phyloP scores from a whole-genome alignment of 352 stramenopile genomes.

The Phytophthora cactorum region DNA sequence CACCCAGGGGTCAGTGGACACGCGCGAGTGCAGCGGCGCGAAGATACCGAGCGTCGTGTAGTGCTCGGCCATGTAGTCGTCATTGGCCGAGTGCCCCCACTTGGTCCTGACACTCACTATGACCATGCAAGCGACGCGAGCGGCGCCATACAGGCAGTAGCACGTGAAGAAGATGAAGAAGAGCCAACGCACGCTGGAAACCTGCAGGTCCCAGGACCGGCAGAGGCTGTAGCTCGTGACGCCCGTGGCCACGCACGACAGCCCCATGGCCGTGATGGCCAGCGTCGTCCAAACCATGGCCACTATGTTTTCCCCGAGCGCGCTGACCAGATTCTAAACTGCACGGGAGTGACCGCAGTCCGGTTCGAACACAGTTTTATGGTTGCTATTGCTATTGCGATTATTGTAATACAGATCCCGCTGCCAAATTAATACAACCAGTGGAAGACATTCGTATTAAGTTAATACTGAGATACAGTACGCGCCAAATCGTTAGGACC shows the following conservation, averaged over 20 bases:
- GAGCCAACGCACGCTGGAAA: conserved; percentile 59
- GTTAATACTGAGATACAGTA: no score
- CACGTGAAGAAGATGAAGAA: conserved; percentile 61
- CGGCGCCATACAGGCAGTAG: conserved; percentile 35
- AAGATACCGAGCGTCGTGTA: conserved; percentile 44
- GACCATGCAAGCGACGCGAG: conserved; percentile 42
- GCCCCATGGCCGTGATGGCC: conserved; percentile 34
- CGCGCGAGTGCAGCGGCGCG: conserved; percentile 37
- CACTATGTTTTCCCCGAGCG: conserved; percentile 6
- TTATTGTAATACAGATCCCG: no score
- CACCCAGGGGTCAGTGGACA: conserved; percentile 23
- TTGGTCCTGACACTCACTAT: conserved; percentile 18
- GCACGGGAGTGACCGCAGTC: no score
- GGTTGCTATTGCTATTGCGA: no score
- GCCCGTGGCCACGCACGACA: conserved; percentile 45
- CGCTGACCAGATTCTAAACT: no score
- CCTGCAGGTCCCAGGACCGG: conserved; percentile 45
- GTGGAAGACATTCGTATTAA: no score
- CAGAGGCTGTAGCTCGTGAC: conserved; percentile 48
- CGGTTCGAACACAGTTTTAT: no score
- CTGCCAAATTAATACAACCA: no score
- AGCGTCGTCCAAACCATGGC: conserved; percentile 44
- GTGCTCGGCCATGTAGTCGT: conserved; percentile 31
- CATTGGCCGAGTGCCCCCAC: conserved; percentile 10
- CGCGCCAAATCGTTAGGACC: no score